These are phyloP conservation scores for Cordyceps javanica DNA, from an alignment of 2,329 filamentous ascomycete genomes.

Conservation along the genomic window DNA sequence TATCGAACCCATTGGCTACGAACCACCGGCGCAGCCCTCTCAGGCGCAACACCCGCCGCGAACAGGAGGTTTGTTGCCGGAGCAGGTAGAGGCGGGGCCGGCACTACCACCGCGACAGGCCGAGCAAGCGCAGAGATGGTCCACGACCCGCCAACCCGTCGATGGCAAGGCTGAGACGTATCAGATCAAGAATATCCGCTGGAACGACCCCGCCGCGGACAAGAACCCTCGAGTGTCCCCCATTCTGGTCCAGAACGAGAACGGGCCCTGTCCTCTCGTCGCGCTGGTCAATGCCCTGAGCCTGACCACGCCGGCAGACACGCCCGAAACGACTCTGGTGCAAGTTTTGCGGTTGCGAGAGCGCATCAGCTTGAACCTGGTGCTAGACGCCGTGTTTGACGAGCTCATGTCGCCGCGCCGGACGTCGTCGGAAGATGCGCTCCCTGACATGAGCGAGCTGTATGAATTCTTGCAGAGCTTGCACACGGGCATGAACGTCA, in stretches of 20 bases:
- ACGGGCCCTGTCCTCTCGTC: slow-evolving; percentile 88
- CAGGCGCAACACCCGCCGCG: neutral
- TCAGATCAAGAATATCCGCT: slow-evolving; percentile 84
- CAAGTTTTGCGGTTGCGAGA: slow-evolving; percentile 74
- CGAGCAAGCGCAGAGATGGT: slow-evolving; percentile 25
- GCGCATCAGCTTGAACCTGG: slow-evolving; percentile 76
- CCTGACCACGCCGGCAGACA: slow-evolving; percentile 65
- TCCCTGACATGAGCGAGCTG: slow-evolving; percentile 84
- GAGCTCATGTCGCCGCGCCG: slow-evolving; percentile 78
- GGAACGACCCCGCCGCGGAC: slow-evolving; percentile 60
- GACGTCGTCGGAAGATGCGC: slow-evolving; percentile 52
- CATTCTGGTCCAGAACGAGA: slow-evolving; percentile 86
- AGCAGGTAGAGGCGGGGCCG: slow-evolving; percentile 23
- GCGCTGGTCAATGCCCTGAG: slow-evolving; percentile 90
- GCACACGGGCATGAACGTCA: slow-evolving; percentile 97
- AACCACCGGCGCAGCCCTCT: neutral
- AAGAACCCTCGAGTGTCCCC: slow-evolving; percentile 71
- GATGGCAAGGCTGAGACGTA: slow-evolving; percentile 68
- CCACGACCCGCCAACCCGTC: slow-evolving; percentile 35
- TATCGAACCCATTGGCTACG: slow-evolving; percentile 10
- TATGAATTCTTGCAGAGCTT: slow-evolving; percentile 83
- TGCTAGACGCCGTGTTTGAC: slow-evolving; percentile 87
- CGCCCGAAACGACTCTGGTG: slow-evolving; percentile 62
- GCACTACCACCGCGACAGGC: slow-evolving; percentile 32
- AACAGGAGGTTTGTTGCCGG: neutral